Percentiles rank a stretch among this genome's conserved stretches.
These are phyloP conservation scores for Agaricus blazei DNA, from an alignment of 768 basidiomycete species.

Conservation along the genomic window DNA sequence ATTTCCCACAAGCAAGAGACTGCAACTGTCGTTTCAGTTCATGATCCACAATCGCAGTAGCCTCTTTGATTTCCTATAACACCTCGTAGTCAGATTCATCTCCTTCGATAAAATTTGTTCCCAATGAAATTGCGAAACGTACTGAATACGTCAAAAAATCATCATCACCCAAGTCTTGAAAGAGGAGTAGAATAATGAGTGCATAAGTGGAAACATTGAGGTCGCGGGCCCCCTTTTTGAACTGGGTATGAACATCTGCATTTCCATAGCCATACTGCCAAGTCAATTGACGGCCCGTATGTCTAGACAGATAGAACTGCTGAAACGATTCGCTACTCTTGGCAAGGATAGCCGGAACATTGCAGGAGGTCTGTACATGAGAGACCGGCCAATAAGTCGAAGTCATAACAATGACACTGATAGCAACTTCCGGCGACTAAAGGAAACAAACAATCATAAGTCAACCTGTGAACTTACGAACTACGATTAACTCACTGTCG, in stretches of 20 bases:
- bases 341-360: constrained; percentile 58
- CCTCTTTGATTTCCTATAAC: constrained; percentile 73
- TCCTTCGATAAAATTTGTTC: too few species aligned
- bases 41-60: constrained; percentile 65
- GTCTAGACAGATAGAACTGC: constrained; percentile 82
- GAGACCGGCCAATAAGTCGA: constrained; percentile 95
- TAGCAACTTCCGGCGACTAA: constrained; percentile 71
- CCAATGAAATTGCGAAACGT: constrained; percentile 16
- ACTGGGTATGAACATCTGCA: constrained; percentile 80
- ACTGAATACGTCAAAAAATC: constrained; percentile 78
- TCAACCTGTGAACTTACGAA: neutral
- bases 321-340: constrained; percentile 75
- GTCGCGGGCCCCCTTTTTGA: constrained; percentile 80
- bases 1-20: constrained; percentile 93
- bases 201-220: constrained; percentile 90
- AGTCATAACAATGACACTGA: constrained; percentile 91
- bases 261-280: constrained; percentile 91
- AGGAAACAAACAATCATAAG: constrained; percentile 3
- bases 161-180: constrained; percentile 64
- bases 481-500: constrained; percentile 43
- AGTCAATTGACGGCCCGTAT: constrained; percentile 84
- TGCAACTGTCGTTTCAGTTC: constrained; percentile 93
- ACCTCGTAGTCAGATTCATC: neutral
- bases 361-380: constrained; percentile 58
- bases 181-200: constrained; percentile 81